Conservation (phyloP, 73 alveolate species). For the Blepharisma stoltei region DNA sequence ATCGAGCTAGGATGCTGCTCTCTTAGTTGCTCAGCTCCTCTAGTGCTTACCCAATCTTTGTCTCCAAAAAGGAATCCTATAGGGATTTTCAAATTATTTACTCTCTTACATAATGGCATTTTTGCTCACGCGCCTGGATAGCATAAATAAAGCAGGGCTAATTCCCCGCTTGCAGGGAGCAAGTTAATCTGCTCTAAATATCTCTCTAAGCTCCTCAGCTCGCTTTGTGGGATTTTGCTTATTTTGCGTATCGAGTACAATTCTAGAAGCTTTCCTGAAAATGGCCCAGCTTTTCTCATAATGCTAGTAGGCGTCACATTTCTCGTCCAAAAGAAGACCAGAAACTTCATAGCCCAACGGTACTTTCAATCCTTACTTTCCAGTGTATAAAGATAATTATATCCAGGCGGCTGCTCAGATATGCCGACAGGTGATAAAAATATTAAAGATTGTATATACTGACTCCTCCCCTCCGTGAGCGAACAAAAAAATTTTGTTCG, state of each 20-base stretch:
- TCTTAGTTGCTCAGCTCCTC: constrained; percentile 8
- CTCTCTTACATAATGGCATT: constrained; percentile 34
- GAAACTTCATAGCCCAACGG: not conserved
- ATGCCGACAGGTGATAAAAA: constrained; percentile 21
- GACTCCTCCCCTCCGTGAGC: too few species aligned
- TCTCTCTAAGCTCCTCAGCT: constrained; percentile 3
- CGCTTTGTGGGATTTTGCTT: constrained; percentile 17
- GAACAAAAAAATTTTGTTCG: too few species aligned
- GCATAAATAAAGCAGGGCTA: constrained; percentile 29
- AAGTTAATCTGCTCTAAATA: constrained; percentile 40
- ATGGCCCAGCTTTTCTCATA: constrained; percentile 39
- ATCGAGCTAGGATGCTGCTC: not conserved
- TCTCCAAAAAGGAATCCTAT: constrained; percentile 56
- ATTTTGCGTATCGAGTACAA: not conserved
- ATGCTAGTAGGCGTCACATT: constrained; percentile 28
- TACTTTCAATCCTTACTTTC: constrained; percentile 18
- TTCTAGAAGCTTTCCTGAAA: not conserved
- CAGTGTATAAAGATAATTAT: not conserved
- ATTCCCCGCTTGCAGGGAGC: constrained; percentile 52
- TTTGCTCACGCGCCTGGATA: constrained; percentile 51
- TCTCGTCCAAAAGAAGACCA: constrained; percentile 34
- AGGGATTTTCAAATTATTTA: constrained; percentile 32
- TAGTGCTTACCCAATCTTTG: constrained; percentile 58
- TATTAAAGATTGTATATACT: not conserved
- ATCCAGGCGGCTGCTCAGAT: constrained; percentile 33